Evolutionary conservation across 768 basidiomycete species (phyloP).

Genomic region (Kwoniella bestiolae): DNA sequence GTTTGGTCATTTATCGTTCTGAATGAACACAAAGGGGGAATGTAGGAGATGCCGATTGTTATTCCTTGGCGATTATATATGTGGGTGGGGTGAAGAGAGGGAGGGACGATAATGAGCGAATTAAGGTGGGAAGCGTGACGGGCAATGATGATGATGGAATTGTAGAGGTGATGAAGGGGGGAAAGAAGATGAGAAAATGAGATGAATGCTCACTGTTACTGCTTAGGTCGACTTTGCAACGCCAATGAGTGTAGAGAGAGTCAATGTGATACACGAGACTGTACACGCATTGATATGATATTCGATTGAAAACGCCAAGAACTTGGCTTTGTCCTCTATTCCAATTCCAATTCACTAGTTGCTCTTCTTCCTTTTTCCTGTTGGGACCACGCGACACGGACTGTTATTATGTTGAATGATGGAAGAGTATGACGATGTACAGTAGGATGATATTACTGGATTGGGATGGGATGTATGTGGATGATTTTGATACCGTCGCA

Average conservation of each 20-base stretch:
- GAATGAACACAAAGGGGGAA: background rate
- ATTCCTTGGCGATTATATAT: conserved; percentile 3
- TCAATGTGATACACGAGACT: background rate
- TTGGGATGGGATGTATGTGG: background rate
- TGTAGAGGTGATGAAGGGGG: background rate
- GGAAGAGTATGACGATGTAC: too few relatives aligned
- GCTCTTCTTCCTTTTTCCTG: background rate
- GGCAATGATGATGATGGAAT: background rate
- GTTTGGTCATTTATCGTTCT: background rate
- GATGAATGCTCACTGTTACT: background rate
- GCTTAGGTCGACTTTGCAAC: background rate
- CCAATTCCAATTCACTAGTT: background rate
- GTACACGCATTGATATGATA: background rate
- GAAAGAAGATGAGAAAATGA: background rate
- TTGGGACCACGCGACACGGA: background rate
- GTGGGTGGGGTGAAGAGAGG: too few relatives aligned
- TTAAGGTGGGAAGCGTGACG: background rate
- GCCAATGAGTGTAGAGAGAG: background rate
- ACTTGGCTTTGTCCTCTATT: conserved; percentile 3
- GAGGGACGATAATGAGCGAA: background rate
- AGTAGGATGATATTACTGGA: background rate
- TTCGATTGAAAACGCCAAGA: conserved; percentile 9
- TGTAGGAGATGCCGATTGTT: background rate
- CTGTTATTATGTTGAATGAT: background rate
- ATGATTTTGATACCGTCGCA: too few relatives aligned